These are phyloP conservation scores for Cryptococcus sp. DNA, from an alignment of 1,284 basidiomycete genomes.

Conservation along the genomic window DNA sequence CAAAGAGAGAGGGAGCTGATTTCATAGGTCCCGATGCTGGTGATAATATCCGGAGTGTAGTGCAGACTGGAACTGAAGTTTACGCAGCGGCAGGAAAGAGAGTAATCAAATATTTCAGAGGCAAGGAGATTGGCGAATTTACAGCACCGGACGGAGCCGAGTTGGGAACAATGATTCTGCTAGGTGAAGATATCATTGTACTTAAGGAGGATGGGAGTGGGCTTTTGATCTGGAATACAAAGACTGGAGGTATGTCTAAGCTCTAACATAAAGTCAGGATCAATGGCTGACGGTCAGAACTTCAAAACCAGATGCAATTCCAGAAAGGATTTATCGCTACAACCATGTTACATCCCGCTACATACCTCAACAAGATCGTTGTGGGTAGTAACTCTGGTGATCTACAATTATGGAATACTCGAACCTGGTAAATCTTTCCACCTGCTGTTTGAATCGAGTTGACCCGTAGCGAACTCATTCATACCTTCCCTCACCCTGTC, in stretches of 20 bases:
- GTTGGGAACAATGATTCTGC: conserved; percentile 57
- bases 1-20: neutral
- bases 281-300: conserved; percentile 16
- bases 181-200: conserved; percentile 73
- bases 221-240: conserved; percentile 62
- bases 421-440: conserved; percentile 60
- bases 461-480: conserved; percentile 47
- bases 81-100: conserved; percentile 71
- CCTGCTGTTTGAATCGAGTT: neutral
- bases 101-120: conserved; percentile 75
- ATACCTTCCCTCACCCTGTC: conserved; percentile 49
- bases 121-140: conserved; percentile 66
- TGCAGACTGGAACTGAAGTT: conserved; percentile 79
- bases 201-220: conserved; percentile 74
- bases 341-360: conserved; percentile 83
- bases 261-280: neutral
- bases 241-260: neutral
- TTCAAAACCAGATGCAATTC: conserved; percentile 56
- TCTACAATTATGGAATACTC: conserved; percentile 92
- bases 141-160: conserved; percentile 39
- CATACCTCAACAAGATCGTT: conserved; percentile 94
- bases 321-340: conserved; percentile 67
- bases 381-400: conserved; percentile 76
- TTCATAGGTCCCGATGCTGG: conserved; percentile 70
- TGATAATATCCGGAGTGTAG: conserved; percentile 68